Conservation (phyloP, 75 land plant genomes). For the Cryptomeria japonica region DNA sequence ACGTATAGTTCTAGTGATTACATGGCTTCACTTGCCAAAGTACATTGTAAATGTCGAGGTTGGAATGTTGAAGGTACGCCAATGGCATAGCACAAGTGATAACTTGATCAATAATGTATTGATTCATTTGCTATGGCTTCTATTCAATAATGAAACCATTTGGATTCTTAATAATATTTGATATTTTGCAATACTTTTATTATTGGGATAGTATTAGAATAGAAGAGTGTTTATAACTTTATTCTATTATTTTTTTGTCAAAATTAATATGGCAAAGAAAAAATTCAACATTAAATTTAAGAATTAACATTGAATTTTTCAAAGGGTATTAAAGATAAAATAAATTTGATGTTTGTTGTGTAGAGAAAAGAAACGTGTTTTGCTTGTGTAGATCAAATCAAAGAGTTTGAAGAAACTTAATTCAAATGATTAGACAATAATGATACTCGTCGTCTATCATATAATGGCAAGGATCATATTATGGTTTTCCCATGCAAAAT, state of each 20-base stretch:
- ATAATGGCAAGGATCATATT: no score
- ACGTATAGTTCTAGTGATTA: slow-evolving; percentile 72
- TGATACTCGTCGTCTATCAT: no score
- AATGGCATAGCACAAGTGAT: not conserved
- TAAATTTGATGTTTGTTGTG: no score
- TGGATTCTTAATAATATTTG: not conserved
- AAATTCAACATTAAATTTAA: no score
- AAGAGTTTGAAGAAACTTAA: no score
- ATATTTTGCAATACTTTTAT: not conserved
- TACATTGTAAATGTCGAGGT: slow-evolving; percentile 68
- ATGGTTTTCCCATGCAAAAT: no score
- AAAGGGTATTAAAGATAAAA: no score
- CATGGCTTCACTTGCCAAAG: slow-evolving; percentile 87
- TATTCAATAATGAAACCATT: not conserved
- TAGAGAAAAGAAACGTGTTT: no score
- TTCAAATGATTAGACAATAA: no score
- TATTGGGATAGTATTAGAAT: not conserved
- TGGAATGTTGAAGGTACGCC: slow-evolving; percentile 33
- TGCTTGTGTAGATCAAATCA: no score
- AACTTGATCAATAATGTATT: not conserved
- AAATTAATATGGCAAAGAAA: not conserved
- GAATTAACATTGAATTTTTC: no score
- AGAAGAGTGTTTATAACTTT: not conserved
- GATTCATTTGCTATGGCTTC: not conserved
- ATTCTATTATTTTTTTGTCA: not conserved